These are phyloP conservation scores for Mycena maculata DNA, from an alignment of 768 basidiomycete genomes.

Conservation along the genomic window DNA sequence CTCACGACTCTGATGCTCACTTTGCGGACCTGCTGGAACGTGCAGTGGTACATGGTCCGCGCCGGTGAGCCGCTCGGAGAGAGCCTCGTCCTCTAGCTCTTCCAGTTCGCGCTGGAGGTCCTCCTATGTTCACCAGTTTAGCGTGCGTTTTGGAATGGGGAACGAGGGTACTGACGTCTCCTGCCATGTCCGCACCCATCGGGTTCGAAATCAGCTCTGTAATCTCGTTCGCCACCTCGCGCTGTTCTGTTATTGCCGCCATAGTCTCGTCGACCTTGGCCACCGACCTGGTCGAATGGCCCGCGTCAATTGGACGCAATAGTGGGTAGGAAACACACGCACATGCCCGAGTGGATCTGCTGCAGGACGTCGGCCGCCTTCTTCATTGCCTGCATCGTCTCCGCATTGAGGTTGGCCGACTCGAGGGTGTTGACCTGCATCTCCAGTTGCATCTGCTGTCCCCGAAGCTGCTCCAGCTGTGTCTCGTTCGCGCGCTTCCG, in stretches of 20 bases:
- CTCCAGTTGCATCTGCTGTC: slow-evolving; percentile 91
- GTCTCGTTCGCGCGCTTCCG: slow-evolving; percentile 92
- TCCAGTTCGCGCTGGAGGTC: slow-evolving; percentile 84
- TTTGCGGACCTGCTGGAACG: slow-evolving; percentile 69
- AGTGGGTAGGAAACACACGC: slow-evolving; percentile 48
- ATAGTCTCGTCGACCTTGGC: slow-evolving; percentile 93
- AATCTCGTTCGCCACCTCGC: slow-evolving; percentile 93
- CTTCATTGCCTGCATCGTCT: slow-evolving; percentile 98
- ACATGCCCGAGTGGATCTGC: slow-evolving; percentile 92
- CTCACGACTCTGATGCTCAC: slow-evolving; percentile 51
- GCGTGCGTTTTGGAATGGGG: slow-evolving; percentile 10
- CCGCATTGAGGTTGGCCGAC: slow-evolving; percentile 96
- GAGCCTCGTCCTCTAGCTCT: slow-evolving; percentile 87
- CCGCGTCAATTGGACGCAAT: neutral
- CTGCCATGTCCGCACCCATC: slow-evolving; percentile 63
- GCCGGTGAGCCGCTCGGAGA: slow-evolving; percentile 85
- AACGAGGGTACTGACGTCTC: slow-evolving; percentile 69
- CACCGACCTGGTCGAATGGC: slow-evolving; percentile 65
- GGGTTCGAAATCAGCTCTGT: slow-evolving; percentile 88
- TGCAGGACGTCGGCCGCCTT: slow-evolving; percentile 90
- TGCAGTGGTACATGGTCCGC: slow-evolving; percentile 94
- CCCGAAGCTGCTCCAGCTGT: slow-evolving; percentile 87
- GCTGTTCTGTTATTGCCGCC: slow-evolving; percentile 88
- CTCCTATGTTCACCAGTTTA: slow-evolving; percentile 59
- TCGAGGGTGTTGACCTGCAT: slow-evolving; percentile 97